phyloP scores from a whole-genome alignment of 192 early-diverging fungal species.

The Backusella macrospora region DNA sequence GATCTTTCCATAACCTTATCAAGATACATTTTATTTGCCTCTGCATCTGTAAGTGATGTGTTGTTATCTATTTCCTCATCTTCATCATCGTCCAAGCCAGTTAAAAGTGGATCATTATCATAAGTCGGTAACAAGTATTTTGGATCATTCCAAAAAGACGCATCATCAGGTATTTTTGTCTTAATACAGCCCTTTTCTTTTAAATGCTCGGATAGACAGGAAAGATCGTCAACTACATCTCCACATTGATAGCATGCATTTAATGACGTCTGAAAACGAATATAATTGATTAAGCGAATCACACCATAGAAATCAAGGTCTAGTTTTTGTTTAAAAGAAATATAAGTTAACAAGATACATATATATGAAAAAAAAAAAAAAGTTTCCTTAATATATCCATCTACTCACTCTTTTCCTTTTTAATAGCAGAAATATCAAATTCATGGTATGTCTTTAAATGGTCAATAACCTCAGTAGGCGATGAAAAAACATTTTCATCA shows the following conservation, averaged over 20 bases:
- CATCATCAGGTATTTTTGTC: slow-evolving; percentile 52
- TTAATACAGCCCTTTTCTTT: slow-evolving; percentile 52
- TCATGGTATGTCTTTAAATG: slow-evolving; percentile 76
- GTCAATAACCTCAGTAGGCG: slow-evolving; percentile 62
- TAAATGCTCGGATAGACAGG: slow-evolving; percentile 67
- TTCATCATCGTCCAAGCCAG: slow-evolving; percentile 69
- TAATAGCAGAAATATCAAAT: slow-evolving; percentile 75
- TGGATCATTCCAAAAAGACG: slow-evolving; percentile 75
- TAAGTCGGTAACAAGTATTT: slow-evolving; percentile 76
- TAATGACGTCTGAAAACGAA: slow-evolving; percentile 68
- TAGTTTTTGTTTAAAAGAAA: not conserved
- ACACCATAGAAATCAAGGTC: slow-evolving; percentile 84
- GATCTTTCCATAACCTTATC: slow-evolving; percentile 21
- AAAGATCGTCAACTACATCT: slow-evolving; percentile 45
- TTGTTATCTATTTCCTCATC: slow-evolving; percentile 59
- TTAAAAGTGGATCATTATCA: slow-evolving; percentile 86
- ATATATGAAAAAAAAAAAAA: too few species aligned
- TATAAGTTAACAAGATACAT: not conserved
- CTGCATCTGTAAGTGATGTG: slow-evolving; percentile 26
- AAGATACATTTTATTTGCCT: slow-evolving; percentile 38
- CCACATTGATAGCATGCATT: slow-evolving; percentile 75
- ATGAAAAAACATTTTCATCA: slow-evolving; percentile 63
- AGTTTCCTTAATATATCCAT: not conserved
- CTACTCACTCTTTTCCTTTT: slow-evolving; percentile 35
- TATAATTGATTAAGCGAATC: slow-evolving; percentile 84